Conservation (phyloP, 1,139 yeast species). For the Meyerozyma guilliermondii region DNA sequence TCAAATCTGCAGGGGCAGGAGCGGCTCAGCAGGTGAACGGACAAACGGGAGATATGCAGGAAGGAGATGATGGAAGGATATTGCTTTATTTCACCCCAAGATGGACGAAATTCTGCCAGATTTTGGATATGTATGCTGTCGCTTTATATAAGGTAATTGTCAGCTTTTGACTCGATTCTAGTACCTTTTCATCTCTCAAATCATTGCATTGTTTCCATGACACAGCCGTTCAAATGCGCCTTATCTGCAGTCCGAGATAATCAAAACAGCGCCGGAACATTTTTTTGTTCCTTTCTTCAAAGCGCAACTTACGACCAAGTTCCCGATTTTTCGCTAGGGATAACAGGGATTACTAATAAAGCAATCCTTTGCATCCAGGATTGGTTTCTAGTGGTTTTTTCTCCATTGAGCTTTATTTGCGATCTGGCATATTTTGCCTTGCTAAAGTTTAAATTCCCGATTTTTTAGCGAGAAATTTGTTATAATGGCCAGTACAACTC, state of each 20-base stretch:
- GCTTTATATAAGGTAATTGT: no score
- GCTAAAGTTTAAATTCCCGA: neutral
- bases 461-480: neutral
- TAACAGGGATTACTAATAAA: no score
- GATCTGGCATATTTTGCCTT: neutral
- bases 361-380: neutral
- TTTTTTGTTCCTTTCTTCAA: neutral
- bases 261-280: neutral
- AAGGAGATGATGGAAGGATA: neutral
- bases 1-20: neutral
- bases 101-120: neutral
- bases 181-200: neutral
- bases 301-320: neutral
- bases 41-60: neutral
- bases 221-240: neutral
- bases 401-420: neutral
- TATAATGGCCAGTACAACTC: conserved; percentile 2
- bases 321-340: neutral
- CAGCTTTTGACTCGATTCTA: no score
- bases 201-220: neutral
- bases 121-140: neutral
- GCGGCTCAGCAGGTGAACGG: neutral
- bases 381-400: neutral
- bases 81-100: neutral
- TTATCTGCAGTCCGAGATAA: neutral